Percentiles rank a stretch among this genome's conserved stretches.
phyloP scores from a whole-genome alignment of 2,329 filamentous ascomycete genomes.

The Penicillium hordei region DNA sequence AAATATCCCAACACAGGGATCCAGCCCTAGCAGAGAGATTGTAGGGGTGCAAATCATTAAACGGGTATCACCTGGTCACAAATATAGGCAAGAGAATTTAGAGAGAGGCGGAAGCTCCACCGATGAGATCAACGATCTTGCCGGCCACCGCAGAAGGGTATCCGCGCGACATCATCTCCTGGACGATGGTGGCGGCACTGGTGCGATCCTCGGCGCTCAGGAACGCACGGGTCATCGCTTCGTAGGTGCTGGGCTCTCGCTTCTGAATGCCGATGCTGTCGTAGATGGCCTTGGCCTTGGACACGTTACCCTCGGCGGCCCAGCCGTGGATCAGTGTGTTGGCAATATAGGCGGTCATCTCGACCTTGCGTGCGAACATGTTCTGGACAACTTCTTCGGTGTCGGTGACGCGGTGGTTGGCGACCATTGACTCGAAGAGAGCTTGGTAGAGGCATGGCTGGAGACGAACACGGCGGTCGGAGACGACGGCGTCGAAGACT shows the following conservation, averaged over 20 bases:
- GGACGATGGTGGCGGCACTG: constrained; percentile 73
- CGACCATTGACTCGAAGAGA: constrained; percentile 94
- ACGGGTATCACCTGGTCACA: constrained; percentile 7
- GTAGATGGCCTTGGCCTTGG: constrained; percentile 76
- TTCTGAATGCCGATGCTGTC: constrained; percentile 71
- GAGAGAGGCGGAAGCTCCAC: constrained; percentile 36
- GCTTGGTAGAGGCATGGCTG: constrained; percentile 93
- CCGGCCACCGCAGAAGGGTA: constrained; percentile 89
- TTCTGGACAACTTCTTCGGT: constrained; percentile 71
- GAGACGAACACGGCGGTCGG: constrained; percentile 64
- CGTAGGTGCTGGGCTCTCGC: constrained; percentile 95
- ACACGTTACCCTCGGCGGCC: constrained; percentile 79
- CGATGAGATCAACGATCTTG: constrained; percentile 89
- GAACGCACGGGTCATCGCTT: constrained; percentile 95
- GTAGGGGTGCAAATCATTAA: constrained; percentile 18
- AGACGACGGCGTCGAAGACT: constrained; percentile 78
- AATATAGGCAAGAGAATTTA: constrained; percentile 19
- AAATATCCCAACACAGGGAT: constrained; percentile 32
- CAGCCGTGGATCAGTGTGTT: constrained; percentile 98
- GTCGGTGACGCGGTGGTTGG: constrained; percentile 79
- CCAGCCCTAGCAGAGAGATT: constrained; percentile 34
- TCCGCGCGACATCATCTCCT: constrained; percentile 85
- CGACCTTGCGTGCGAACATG: constrained; percentile 72
- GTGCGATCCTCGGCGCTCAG: constrained; percentile 78
- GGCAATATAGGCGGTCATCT: constrained; percentile 95